A percentile compares a stretch with the other conserved stretches of the same genome.
Conservation (phyloP, 2,329 filamentous ascomycete species). For the Aspergillus intermedius region DNA sequence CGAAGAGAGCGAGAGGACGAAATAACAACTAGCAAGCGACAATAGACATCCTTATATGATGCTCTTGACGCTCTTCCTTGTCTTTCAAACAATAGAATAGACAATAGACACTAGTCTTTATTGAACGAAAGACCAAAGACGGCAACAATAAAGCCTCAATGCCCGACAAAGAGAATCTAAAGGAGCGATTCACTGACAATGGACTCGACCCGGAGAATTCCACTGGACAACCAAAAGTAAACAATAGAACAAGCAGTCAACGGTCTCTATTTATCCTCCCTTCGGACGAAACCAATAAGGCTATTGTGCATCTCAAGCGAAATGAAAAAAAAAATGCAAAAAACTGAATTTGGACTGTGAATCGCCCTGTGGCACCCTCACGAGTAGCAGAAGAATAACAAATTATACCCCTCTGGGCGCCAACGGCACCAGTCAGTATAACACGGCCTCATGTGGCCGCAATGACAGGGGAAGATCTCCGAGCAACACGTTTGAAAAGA, state of each 20-base stretch:
- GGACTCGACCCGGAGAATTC: background rate
- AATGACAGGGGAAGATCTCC: background rate
- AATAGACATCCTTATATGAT: background rate
- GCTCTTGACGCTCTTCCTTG: background rate
- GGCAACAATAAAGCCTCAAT: background rate
- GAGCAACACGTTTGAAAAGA: background rate
- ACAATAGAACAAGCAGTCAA: background rate
- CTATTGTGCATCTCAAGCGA: too few species aligned
- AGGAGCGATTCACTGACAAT: background rate
- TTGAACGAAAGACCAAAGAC: background rate
- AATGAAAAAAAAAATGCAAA: background rate
- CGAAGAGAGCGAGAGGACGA: background rate
- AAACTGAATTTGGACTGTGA: background rate
- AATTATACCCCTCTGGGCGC: background rate
- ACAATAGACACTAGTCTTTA: background rate
- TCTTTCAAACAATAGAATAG: background rate
- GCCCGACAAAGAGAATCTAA: background rate
- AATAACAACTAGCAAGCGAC: background rate
- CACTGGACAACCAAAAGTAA: background rate
- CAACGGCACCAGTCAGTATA: background rate
- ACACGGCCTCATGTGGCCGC: background rate
- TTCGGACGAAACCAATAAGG: background rate
- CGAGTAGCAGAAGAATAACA: background rate
- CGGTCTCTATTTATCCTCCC: background rate
- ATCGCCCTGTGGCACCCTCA: background rate